Conservation (phyloP, 805 yeast genomes). For the Priceomyces fermenticarens region DNA sequence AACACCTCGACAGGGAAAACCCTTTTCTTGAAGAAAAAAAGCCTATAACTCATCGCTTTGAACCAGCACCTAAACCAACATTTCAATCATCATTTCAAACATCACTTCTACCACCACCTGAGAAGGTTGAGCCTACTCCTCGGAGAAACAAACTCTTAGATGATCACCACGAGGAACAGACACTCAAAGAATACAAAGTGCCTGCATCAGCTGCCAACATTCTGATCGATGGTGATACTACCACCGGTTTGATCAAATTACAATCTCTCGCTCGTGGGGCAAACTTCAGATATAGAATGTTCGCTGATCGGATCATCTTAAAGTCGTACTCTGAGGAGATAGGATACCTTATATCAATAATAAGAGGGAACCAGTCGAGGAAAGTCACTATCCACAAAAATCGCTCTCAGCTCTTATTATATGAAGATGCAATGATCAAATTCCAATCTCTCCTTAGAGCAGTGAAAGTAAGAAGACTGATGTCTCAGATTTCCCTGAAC, state of each 20-base stretch:
- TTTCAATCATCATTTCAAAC: no score
- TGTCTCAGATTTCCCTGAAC: slow-evolving; percentile 12
- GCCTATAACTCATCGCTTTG: neutral
- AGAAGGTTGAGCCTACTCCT: neutral
- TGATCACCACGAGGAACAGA: neutral
- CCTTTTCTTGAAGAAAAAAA: neutral
- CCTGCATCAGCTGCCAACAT: neutral
- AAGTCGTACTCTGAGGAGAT: slow-evolving; percentile 54
- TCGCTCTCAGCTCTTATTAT: slow-evolving; percentile 29
- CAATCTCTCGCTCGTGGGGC: slow-evolving; percentile 76
- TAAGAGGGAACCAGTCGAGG: slow-evolving; percentile 47
- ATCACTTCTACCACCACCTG: neutral
- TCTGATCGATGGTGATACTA: neutral
- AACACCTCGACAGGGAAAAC: neutral
- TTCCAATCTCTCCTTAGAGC: slow-evolving; percentile 40
- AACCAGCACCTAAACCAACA: neutral
- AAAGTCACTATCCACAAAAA: slow-evolving; percentile 29
- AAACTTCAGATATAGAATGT: slow-evolving; percentile 57
- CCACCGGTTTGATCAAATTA: slow-evolving; percentile 30
- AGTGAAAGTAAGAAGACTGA: slow-evolving; percentile 7
- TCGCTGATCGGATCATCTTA: slow-evolving; percentile 60
- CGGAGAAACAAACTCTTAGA: no score
- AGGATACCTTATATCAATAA: slow-evolving; percentile 44
- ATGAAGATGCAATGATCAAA: slow-evolving; percentile 28
- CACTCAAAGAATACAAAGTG: neutral